Base-by-base conservation (phyloP, 1,284 basidiomycete species). In the Ustilago nuda region DNA sequence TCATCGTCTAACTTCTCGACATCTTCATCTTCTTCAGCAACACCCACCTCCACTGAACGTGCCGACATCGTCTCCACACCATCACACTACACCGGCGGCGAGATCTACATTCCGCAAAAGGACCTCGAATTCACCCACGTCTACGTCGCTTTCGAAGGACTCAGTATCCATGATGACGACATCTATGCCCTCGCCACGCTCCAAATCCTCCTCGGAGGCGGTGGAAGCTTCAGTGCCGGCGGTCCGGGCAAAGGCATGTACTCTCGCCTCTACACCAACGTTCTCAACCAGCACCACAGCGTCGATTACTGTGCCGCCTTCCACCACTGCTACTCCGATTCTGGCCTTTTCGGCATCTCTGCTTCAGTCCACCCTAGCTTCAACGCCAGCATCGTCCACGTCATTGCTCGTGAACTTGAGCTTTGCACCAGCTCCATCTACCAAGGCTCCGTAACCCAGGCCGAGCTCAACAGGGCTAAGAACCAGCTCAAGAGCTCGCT, bases 241-340 rank as follows among this genome's bases (percentile, higher is more conserved):
- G 96, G 96, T 3, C 96, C 96, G 2, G 96, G 96, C 50, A 99
- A 99, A 88, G 97, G 96, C 81, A 98, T 99, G 95, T 98, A 98
- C 89, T 95, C 94, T 43, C 92, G 96, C 19, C 88, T 98, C 59
- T 98, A 98, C 88, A 96, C 94, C n/a, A 92, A 95, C 85, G 94
- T 99, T 78, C 91, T 99, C 72, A 98, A 98, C 86, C 92, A 94
- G 84, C 93, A 94, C 88, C 91, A 95, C 70, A 92, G 94, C 82
- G 91, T 99, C 83, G 96, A 99, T 87, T 94, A 95, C 86, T 98
- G 95, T 86, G 92, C 94, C n/a, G 93, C 94, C 33, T 98, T 98
- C 91, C 94, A 98, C 86, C 95, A 98, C 87, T 96, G 96, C 84
- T 99, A 98, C 87, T 91, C 92, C 66, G 95, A 98, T 87, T 93